Evolutionary conservation across 2,329 filamentous ascomycete species (phyloP).

Genomic region (Pseudogymnoascus sp.): DNA sequence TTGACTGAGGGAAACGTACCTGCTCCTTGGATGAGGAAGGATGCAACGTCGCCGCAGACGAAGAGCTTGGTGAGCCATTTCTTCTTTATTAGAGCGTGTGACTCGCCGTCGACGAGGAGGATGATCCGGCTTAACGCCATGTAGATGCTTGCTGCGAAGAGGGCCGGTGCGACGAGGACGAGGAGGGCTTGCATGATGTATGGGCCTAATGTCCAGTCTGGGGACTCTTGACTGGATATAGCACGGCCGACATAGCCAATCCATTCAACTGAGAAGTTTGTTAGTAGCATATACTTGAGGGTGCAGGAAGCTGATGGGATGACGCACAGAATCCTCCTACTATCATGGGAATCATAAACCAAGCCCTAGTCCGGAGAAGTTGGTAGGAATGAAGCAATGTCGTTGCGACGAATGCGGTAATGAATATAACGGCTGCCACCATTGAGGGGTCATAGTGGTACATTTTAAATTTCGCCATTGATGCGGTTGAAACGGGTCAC

Average conservation of each 20-base stretch:
- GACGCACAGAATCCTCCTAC: conserved; percentile 26
- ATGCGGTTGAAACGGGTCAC: not conserved
- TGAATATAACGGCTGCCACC: conserved; percentile 14
- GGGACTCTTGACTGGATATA: conserved; percentile 18
- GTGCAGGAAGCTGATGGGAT: not conserved
- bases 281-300: not conserved
- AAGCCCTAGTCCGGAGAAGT: conserved; percentile 15
- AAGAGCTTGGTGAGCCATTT: conserved; percentile 39
- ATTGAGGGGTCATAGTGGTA: conserved; percentile 14
- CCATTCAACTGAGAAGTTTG: conserved; percentile 27
- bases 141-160: conserved; percentile 34
- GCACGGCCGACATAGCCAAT: conserved; percentile 30
- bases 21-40: conserved; percentile 35
- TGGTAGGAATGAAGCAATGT: conserved; percentile 15
- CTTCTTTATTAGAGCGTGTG: conserved; percentile 32
- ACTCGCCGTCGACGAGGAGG: conserved; percentile 29
- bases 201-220: conserved; percentile 18
- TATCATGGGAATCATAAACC: conserved; percentile 25
- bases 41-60: conserved; percentile 37
- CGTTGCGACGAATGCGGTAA: conserved; percentile 12
- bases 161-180: conserved; percentile 31
- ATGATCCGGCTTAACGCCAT: conserved; percentile 33
- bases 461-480: not conserved
- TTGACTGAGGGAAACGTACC: conserved; percentile 18
- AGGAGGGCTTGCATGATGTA: conserved; percentile 31